Evolutionary conservation across 176 grass and related monocot species (phyloP), one percentile per base, ranked within the genome.

Genomic region (Aegilops longissima): DNA sequence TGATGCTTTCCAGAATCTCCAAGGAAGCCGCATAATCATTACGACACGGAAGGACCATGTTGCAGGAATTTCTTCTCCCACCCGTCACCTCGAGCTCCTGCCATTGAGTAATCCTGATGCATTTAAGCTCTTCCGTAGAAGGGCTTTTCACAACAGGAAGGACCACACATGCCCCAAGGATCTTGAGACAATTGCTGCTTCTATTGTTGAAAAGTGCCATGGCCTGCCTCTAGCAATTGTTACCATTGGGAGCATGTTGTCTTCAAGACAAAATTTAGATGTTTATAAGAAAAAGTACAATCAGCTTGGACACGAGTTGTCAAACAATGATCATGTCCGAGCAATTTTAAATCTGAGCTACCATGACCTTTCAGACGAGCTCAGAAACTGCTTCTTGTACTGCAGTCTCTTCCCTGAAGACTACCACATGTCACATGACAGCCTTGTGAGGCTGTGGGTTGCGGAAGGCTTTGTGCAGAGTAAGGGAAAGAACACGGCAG

Each of bases 31-130:
- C 8, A 89, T 96, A 2, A 33, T 96, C 0, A 91, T 96, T 49
- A 96, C 94, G 0, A 96, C 91, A 9, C 86, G 94, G 21, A 86
- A 80, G 5, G 77, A 81, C 8, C 77, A 93, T 49, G 91, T 93
- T 9, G 82, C 82, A 2, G 86, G 83, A 16, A 40, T 88, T 42
- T 85, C 94, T 76, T 34, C 81, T 8, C 16, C 35, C 3, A 39
- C 12, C 4, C 39, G 69, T 36, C 74, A 33, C 59, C 84, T 67
- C 12, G 77, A 85, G 12, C 76, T 89, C 21, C 29, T 76, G 63
- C 82, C 82, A 4, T 24, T 89, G 59, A 14, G 12, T 6, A 5
- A 12, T 0, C 25, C 12, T 66, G 39, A 85, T 80, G 82, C 76
- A 52, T 66, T 89, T 59, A 31, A 84, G 0, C 82, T 89, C 13